Evolutionary conservation across 139 green algal species (phyloP), one percentile per base, ranked within the genome.

Genomic region (Dunaliella sp.): DNA sequence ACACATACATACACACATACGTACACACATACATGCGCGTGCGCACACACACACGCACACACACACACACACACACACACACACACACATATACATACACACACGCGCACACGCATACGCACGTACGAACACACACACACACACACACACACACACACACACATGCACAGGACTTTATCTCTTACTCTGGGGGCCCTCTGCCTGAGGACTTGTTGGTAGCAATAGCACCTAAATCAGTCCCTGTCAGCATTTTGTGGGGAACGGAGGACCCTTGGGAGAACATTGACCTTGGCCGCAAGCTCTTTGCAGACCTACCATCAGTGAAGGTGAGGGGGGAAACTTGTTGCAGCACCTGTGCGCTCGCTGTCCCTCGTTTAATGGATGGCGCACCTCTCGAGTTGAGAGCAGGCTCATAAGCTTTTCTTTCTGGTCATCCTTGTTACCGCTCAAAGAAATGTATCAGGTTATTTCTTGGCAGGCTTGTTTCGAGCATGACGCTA

Each of bases 91-190:
- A n/a, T n/a, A n/a, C n/a, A n/a, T n/a, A n/a, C n/a, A n/a, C n/a
- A n/a, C n/a, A n/a, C n/a, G n/a, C n/a, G n/a, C n/a, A n/a, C n/a
- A n/a, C n/a, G n/a, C n/a, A n/a, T n/a, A n/a, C n/a, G n/a, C n/a
- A n/a, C n/a, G n/a, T n/a, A n/a, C n/a, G n/a, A n/a, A n/a, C n/a
- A n/a, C n/a, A n/a, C n/a, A n/a, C n/a, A n/a, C n/a, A n/a, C n/a
- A n/a, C n/a, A n/a, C n/a, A n/a, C n/a, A n/a, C n/a, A n/a, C n/a
- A n/a, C n/a, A n/a, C n/a, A n/a, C n/a, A n/a, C n/a, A n/a, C n/a
- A n/a, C n/a, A n/a, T n/a, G n/a, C n/a, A n/a, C n/a, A n/a, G n/a
- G 97, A 99, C 90, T 99, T 99, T 85, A 98, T 99, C 82, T 96
- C 85, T 82, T 99, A 99, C 89, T 95, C 86, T 25, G 87, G 86